These are phyloP conservation scores for Cyberlindnera meyerae DNA, from an alignment of 805 yeast species.

Conservation along the genomic window DNA sequence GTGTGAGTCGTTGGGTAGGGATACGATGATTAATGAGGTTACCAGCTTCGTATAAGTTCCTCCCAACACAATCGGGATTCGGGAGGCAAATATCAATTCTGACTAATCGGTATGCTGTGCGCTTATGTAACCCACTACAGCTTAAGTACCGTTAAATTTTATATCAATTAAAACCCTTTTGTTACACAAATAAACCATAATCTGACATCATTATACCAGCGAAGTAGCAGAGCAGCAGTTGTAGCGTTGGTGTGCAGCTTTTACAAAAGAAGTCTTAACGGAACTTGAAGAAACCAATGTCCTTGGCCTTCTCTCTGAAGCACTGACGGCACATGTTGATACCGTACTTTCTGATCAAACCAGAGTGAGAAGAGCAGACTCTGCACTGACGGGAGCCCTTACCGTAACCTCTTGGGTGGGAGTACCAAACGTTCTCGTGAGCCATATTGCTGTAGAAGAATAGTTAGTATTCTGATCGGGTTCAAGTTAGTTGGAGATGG, in stretches of 20 bases:
- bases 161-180: slow-evolving; percentile 7
- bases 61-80: too few relatives aligned
- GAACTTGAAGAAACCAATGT: slow-evolving; percentile 98
- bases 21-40: too few relatives aligned
- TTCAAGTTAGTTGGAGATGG: too few relatives aligned
- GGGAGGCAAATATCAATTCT: too few relatives aligned
- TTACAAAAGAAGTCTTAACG: slow-evolving; percentile 69
- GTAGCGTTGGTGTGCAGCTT: too few relatives aligned
- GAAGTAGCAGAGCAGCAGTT: slow-evolving; percentile 3
- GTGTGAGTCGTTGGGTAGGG: too few relatives aligned
- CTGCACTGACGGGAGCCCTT: slow-evolving; percentile 99
- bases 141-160: too few relatives aligned
- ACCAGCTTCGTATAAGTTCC: too few relatives aligned
- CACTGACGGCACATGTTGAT: slow-evolving; percentile 99
- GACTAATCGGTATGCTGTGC: too few relatives aligned
- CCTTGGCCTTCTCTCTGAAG: slow-evolving; percentile 99
- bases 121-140: too few relatives aligned
- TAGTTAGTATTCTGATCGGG: slow-evolving; percentile 22
- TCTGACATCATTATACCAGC: slow-evolving; percentile 17
- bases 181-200: slow-evolving; percentile 20
- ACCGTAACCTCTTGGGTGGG: slow-evolving; percentile 99
- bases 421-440: slow-evolving; percentile 99
- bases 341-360: slow-evolving; percentile 99
- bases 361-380: slow-evolving; percentile 97
- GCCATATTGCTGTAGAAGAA: slow-evolving; percentile 72